phyloP scores from a whole-genome alignment of 2,329 filamentous ascomycete species.

The Botrytis sinoallii region DNA sequence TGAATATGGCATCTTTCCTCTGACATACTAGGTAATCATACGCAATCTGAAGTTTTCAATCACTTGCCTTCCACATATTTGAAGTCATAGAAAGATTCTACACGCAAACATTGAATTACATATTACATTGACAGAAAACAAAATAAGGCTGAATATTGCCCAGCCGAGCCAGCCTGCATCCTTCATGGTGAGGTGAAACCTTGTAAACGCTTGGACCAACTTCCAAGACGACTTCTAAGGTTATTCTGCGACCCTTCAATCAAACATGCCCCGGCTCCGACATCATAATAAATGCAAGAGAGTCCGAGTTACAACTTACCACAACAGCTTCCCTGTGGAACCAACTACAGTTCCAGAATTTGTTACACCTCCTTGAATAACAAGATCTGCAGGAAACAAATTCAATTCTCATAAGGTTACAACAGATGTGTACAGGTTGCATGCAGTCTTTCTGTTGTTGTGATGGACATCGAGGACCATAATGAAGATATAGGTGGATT shows the following conservation, averaged over 20 bases:
- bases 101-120: not conserved
- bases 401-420: not conserved
- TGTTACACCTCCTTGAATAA: conserved; percentile 1
- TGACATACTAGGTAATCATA: too few species aligned
- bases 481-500: conserved; percentile 39
- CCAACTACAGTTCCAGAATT: not conserved
- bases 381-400: not conserved
- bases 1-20: too few species aligned
- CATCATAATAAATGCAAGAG: conserved; percentile 9
- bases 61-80: too few species aligned
- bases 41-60: too few species aligned
- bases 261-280: not conserved
- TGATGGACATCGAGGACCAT: conserved; percentile 59
- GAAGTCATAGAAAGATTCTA: not conserved
- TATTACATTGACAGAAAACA: not conserved
- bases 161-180: not conserved
- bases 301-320: conserved; percentile 4
- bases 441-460: conserved; percentile 37
- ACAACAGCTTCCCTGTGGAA: conserved; percentile 13
- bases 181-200: conserved; percentile 10
- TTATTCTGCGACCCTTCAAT: not conserved
- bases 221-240: not conserved
- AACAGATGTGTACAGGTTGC: conserved; percentile 30
- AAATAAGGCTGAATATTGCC: conserved; percentile 6
- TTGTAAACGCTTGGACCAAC: conserved; percentile 11